Evolutionary conservation across 768 basidiomycete species (phyloP), one percentile per base, ranked within the genome.

Genomic region (Kondoa malvinella): DNA sequence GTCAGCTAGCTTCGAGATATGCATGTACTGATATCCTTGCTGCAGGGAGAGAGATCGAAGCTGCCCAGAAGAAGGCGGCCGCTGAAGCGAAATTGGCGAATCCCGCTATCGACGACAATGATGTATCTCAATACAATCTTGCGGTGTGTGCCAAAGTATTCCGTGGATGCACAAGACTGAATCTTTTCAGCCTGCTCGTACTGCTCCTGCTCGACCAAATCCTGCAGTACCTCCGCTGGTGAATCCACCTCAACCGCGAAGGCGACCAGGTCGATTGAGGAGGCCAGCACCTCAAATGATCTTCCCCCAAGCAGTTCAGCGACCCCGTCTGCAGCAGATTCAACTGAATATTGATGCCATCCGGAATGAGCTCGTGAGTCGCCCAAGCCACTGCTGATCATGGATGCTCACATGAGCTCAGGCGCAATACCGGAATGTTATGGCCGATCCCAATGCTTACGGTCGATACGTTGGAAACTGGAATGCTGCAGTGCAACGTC

Each of bases 21-120:
- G 40, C 21, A 50, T 8, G 40, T 50, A 8, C 12, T 21, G 12
- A 8, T 8, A 50, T 50, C 40, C 21, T 8, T 8, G 12, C 8
- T 8, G 21, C 21, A 50, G 40, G 40, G 8, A 8, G 40, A 8
- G 16, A 64, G 60, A 64, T 74, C 60, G 73, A 74, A 62, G 68
- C 68, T 1, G 73, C 73, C 1, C 71, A 71, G 4, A 4, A 65
- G 16, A 65, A 57, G 16, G 72, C 72, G 2, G 70, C 71, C 16
- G 50, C n/a, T 2, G 50, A 66, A 1, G 64, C 71, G 15, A 64
- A 68, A 1, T 27, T 64, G 8, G 29, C 26, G n/a, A 69, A 70
- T 60, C 65, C 68, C 4, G 69, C 32, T 4, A 59, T 75, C 32
- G 33, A 64, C 4, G 67, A 66, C 1, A 71, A 67, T 15, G 70